These are phyloP conservation scores for Wallacemonas rigidus DNA, from an alignment of 208 protist genomes.

Conservation along the genomic window DNA sequence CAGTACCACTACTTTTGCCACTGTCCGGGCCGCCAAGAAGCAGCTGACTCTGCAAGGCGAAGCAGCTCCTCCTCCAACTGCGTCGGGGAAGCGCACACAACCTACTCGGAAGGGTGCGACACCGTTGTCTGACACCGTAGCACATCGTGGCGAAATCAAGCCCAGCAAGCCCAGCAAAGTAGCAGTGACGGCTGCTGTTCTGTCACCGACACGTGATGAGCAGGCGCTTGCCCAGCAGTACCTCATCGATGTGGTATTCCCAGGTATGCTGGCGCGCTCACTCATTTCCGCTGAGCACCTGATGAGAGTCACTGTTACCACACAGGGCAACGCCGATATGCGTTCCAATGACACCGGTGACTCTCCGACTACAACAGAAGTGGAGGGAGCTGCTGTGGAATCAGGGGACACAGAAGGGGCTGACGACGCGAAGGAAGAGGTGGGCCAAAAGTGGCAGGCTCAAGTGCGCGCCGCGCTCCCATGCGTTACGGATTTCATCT, in stretches of 20 bases:
- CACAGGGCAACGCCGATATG: neutral
- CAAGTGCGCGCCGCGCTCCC: conserved; percentile 21
- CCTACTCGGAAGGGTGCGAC: too few relatives aligned
- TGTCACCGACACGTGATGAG: too few relatives aligned
- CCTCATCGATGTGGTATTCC: neutral
- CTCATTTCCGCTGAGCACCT: neutral
- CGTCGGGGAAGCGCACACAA: too few relatives aligned
- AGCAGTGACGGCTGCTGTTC: too few relatives aligned
- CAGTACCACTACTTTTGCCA: too few relatives aligned
- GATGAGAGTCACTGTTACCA: neutral
- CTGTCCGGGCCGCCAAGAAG: too few relatives aligned
- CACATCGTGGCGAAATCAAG: neutral
- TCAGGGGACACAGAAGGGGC: neutral
- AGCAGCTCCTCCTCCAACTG: too few relatives aligned
- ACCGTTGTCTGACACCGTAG: too few relatives aligned
- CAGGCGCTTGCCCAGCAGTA: neutral
- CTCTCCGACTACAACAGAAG: neutral
- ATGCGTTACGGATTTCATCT: conserved; percentile 39
- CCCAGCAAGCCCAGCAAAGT: neutral
- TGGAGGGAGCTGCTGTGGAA: neutral
- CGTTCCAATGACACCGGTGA: neutral
- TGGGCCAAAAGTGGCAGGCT: neutral
- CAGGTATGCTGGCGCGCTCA: neutral
- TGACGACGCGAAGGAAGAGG: neutral
- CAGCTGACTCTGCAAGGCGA: too few relatives aligned